Evolutionary conservation across 2,329 filamentous ascomycete species (phyloP).

Genomic region (Aphanoascus verrucosus): DNA sequence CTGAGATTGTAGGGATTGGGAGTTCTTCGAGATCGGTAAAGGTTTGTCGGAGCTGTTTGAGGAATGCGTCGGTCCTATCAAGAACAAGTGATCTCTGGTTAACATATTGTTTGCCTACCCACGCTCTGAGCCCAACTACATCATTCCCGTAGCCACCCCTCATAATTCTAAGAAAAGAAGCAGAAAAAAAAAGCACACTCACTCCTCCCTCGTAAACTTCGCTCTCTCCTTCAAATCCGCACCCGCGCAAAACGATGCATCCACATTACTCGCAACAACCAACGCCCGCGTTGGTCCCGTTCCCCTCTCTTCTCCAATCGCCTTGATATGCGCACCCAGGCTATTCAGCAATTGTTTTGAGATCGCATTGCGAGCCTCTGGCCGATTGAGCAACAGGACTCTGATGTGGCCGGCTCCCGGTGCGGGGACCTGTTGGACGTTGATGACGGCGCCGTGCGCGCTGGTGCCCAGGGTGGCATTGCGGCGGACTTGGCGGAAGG

Average conservation of each 20-base stretch:
- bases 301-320: conserved; percentile 52
- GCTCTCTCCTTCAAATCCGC: conserved; percentile 86
- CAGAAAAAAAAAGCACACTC: conserved; percentile 25
- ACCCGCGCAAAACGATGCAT: conserved; percentile 82
- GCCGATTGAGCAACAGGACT: conserved; percentile 77
- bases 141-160: background rate
- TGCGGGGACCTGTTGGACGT: conserved; percentile 63
- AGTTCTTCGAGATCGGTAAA: conserved; percentile 63
- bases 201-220: conserved; percentile 70
- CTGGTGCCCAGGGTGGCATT: conserved; percentile 28
- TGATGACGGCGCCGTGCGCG: conserved; percentile 40
- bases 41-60: conserved; percentile 63
- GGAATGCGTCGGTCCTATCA: conserved; percentile 64
- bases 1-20: conserved; percentile 80
- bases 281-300: conserved; percentile 61
- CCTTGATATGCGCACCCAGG: conserved; percentile 61
- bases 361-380: conserved; percentile 78
- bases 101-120: background rate
- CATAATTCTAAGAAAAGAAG: background rate
- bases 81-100: conserved; percentile 11
- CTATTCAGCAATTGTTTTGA: conserved; percentile 64
- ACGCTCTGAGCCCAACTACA: conserved; percentile 5
- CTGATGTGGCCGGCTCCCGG: conserved; percentile 74
- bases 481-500: conserved; percentile 19
- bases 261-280: conserved; percentile 73